Conservation (phyloP, 2,329 filamentous ascomycete genomes). For the Penicillium sp. region DNA sequence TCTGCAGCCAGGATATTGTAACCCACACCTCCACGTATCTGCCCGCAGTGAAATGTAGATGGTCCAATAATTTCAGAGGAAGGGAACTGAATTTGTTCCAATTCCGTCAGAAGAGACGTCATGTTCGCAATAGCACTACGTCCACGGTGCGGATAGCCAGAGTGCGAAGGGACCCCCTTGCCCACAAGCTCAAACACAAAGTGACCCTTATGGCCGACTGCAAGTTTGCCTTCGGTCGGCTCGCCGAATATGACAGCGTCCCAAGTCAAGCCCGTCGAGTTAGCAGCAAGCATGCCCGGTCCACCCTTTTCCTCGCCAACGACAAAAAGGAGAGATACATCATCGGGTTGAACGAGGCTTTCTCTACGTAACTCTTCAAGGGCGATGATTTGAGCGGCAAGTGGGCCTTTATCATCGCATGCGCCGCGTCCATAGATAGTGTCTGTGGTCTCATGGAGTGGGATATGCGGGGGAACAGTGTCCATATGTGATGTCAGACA, state of each 20-base stretch:
- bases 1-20: constrained; percentile 39
- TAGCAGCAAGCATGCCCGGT: constrained; percentile 53
- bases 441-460: constrained; percentile 50
- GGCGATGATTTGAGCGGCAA: constrained; percentile 72
- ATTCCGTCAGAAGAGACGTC: constrained; percentile 29
- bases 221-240: constrained; percentile 53
- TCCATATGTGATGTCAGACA: constrained; percentile 36
- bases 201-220: constrained; percentile 51
- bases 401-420: constrained; percentile 59
- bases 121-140: constrained; percentile 31
- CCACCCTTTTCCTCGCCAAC: constrained; percentile 55
- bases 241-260: constrained; percentile 52
- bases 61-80: constrained; percentile 36
- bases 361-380: constrained; percentile 52
- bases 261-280: constrained; percentile 39
- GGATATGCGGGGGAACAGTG: constrained; percentile 67
- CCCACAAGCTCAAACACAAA: constrained; percentile 30
- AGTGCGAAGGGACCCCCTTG: constrained; percentile 30
- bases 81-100: constrained; percentile 29
- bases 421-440: constrained; percentile 64
- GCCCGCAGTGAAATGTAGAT: constrained; percentile 40
- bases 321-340: constrained; percentile 62
- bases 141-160: constrained; percentile 29
- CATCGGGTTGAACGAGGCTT: constrained; percentile 40
- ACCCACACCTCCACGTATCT: constrained; percentile 35